Base-by-base conservation (phyloP, 2,329 filamentous ascomycete genomes). In the Paecilomyces variotii region DNA sequence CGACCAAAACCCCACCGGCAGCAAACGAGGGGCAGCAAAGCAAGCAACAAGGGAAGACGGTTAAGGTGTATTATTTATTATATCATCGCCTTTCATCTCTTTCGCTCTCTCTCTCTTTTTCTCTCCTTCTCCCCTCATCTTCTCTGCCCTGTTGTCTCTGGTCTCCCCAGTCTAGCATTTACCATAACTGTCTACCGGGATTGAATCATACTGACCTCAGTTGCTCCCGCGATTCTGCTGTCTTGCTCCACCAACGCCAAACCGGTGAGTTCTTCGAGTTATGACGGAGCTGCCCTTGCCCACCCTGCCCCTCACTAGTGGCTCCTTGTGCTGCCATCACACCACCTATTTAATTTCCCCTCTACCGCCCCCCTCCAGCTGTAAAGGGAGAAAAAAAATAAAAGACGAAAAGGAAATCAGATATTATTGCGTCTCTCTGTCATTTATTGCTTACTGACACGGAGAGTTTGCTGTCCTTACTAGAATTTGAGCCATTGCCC, bases 161-260 rank as follows among this genome's bases (percentile, higher is more conserved):
- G 19, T 19, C 19, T 19, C 19, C 19, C 19, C 19, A 19, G 19
- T 19, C 19, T 19, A 19, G 19, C 19, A 19, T 19, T 19, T 1
- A 19, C 19, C 19, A 19, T 19, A 19, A 19, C 19, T 19, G 19
- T 19, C 19, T 50, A 57, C 24, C 55, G 35, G 55, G 55, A 52
- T 72, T 64, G 68, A 66, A 69, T 72, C 71, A 74, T 69, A 54
- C 66, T 73, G 70, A 74, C 70, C 66, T 72, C 66, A 69, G 64
- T 60, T 60, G 5, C 19, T 25, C 10, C 30, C 61, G 58, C 49
- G 52, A 56, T 57, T 19, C 19, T 19, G 19, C 19, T 19, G 19
- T 19, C 19, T 52, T 63, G 65, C 67, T 69, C 70, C 72, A 72
- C 65, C 60, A 66, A 63, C 65, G 30, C 30, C 30, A 7, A 32